Evolutionary conservation across 2,329 filamentous ascomycete species (phyloP), one percentile per base, ranked within the genome.

Genomic region (Pyricularia sp.): DNA sequence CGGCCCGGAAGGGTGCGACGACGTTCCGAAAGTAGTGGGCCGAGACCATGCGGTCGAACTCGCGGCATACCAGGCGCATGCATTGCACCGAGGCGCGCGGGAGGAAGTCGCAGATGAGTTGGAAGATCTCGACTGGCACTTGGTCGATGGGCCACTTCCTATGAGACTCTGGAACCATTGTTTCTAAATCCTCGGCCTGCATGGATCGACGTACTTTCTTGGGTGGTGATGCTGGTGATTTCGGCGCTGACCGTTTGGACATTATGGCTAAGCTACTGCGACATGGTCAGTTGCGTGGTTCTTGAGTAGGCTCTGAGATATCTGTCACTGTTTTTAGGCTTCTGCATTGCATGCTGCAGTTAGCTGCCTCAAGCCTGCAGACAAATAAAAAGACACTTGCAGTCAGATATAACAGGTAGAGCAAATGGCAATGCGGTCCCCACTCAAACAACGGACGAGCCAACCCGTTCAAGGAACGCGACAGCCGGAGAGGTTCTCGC

Each of bases 1-100:
- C 82, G 1, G 84, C 81, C 57, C 82, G 83, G 75, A 89, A 90
- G 1, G 85, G 84, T 1, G 88, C 83, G 6, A 89, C 85, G 9
- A 87, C 82, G 60, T 84, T 84, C 65, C 79, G 78, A 71, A 88
- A 89, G 60, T 88, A 79, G 55, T 79, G 60, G 30, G 66, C 65
- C 19, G 68, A 66, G n/a, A 70, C 65, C 49, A 67, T 69, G 24
- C 59, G 62, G 44, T 70, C 68, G 67, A 86, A 84, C 65, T 87
- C 84, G 49, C 75, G 78, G 70, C 79, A 84, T 3, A 88, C 85
- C 4, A 88, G 76, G 5, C 87, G 83, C 73, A 89, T 78, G 33
- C 75, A 78, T 72, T 84, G 83, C 63, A 88, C 77, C 66, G 86
- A 83, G 40, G 81, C 77, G 4, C 83, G 81, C 9, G 82, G 79